phyloP scores from a whole-genome alignment of 2,329 filamentous ascomycete genomes.

The Pseudocercospora musae region DNA sequence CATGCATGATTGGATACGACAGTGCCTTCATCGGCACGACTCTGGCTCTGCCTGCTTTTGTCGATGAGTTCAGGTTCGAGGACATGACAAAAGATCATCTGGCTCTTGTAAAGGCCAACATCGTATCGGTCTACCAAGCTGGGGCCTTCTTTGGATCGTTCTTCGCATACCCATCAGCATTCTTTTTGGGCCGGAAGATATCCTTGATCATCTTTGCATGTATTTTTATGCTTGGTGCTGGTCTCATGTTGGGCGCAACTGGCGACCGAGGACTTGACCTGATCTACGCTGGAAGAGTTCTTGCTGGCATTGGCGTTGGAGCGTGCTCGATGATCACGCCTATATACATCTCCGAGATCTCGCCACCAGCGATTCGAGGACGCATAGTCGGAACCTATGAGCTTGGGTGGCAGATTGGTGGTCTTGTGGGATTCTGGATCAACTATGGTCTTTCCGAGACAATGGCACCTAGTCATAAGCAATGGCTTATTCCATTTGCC shows the following conservation, averaged over 20 bases:
- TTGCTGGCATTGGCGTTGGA: slow-evolving; percentile 57
- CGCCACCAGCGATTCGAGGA: slow-evolving; percentile 58
- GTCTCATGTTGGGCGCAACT: slow-evolving; percentile 67
- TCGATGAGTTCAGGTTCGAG: slow-evolving; percentile 63
- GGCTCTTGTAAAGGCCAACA: slow-evolving; percentile 66
- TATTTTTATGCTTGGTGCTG: slow-evolving; percentile 68
- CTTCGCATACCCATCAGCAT: slow-evolving; percentile 61
- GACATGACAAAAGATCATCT: slow-evolving; percentile 48
- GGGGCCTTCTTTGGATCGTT: slow-evolving; percentile 81
- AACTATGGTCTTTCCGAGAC: slow-evolving; percentile 44
- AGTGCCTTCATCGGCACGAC: slow-evolving; percentile 72
- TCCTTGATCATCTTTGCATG: slow-evolving; percentile 60
- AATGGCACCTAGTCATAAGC: slow-evolving; percentile 42
- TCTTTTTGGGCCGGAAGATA: slow-evolving; percentile 65
- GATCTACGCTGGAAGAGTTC: slow-evolving; percentile 56
- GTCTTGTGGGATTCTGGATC: slow-evolving; percentile 52
- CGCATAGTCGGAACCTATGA: slow-evolving; percentile 59
- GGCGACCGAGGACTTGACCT: slow-evolving; percentile 60
- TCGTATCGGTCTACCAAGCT: slow-evolving; percentile 74
- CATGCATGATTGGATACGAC: slow-evolving; percentile 47
- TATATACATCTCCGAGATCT: slow-evolving; percentile 58
- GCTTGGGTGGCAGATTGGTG: slow-evolving; percentile 54
- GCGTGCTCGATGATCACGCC: slow-evolving; percentile 56
- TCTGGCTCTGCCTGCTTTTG: slow-evolving; percentile 66
- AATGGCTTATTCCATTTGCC: slow-evolving; percentile 53